Conservation (phyloP, 2,329 filamentous ascomycete genomes). For the Talaromyces sp. region DNA sequence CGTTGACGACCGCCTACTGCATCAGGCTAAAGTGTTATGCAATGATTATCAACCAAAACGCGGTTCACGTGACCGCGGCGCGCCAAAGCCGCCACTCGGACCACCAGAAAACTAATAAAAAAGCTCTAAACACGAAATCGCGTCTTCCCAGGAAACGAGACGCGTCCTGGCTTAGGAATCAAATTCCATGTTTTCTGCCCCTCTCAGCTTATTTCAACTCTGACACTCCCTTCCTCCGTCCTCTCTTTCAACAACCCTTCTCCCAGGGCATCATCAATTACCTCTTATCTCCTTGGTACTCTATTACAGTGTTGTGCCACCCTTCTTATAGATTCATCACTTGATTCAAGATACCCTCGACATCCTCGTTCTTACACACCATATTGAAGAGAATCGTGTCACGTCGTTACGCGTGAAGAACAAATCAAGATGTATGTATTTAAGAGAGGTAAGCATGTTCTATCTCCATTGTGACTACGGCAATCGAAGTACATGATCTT, state of each 20-base stretch:
- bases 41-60: neutral
- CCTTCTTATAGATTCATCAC: neutral
- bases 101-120: slow-evolving; percentile 13
- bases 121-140: slow-evolving; percentile 19
- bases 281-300: neutral
- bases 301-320: neutral
- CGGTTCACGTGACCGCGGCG: neutral
- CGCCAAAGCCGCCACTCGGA: slow-evolving; percentile 4
- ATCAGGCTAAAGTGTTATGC: neutral
- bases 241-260: slow-evolving; percentile 5
- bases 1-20: neutral
- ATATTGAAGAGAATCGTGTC: neutral
- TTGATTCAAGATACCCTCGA: slow-evolving; percentile 6
- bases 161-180: slow-evolving; percentile 16
- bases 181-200: slow-evolving; percentile 20
- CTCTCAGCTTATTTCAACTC: slow-evolving; percentile 15
- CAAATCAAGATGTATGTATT: slow-evolving; percentile 58
- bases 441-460: slow-evolving; percentile 56
- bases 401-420: slow-evolving; percentile 8
- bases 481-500: slow-evolving; percentile 23
- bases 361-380: neutral
- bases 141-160: slow-evolving; percentile 15
- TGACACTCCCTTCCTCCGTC: slow-evolving; percentile 1
- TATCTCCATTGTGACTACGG: slow-evolving; percentile 7
- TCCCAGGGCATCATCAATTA: neutral